Percentiles rank a stretch among this genome's conserved stretches.
Conservation (phyloP, 2,329 filamentous ascomycete species). For the Paracamarosporium sp. region DNA sequence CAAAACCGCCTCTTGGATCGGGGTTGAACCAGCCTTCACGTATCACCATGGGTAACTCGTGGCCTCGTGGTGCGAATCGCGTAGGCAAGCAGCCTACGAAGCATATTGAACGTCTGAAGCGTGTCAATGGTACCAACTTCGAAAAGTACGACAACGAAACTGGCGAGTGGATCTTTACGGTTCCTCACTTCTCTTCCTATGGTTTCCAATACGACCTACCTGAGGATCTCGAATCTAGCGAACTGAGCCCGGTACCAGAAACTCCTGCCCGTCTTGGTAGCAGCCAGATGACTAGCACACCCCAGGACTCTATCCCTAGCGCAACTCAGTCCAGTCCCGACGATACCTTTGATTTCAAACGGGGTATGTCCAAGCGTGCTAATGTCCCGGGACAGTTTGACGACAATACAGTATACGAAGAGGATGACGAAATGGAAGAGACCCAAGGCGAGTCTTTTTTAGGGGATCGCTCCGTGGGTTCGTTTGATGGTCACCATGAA, state of each 20-base stretch:
- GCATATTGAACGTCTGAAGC: slow-evolving; percentile 82
- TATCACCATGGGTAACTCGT: slow-evolving; percentile 90
- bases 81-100: slow-evolving; percentile 74
- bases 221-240: slow-evolving; percentile 54
- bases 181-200: slow-evolving; percentile 98
- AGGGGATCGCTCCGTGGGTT: slow-evolving; percentile 89
- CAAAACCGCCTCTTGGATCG: slow-evolving; percentile 84
- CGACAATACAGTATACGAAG: slow-evolving; percentile 62
- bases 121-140: slow-evolving; percentile 81
- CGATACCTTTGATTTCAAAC: slow-evolving; percentile 64
- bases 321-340: slow-evolving; percentile 55
- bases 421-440: slow-evolving; percentile 61
- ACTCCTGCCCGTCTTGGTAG: slow-evolving; percentile 49
- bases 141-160: slow-evolving; percentile 78
- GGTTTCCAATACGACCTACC: slow-evolving; percentile 84
- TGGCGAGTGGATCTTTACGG: slow-evolving; percentile 88
- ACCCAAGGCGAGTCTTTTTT: slow-evolving; percentile 77
- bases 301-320: slow-evolving; percentile 46
- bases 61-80: slow-evolving; percentile 73
- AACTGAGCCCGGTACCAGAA: slow-evolving; percentile 51
- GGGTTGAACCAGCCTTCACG: slow-evolving; percentile 90
- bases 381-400: slow-evolving; percentile 83
- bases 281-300: slow-evolving; percentile 42
- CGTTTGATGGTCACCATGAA: slow-evolving; percentile 65
- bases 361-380: slow-evolving; percentile 54